Conservation (phyloP, 495 filamentous ascomycete species). For the Parmelia sp. region DNA sequence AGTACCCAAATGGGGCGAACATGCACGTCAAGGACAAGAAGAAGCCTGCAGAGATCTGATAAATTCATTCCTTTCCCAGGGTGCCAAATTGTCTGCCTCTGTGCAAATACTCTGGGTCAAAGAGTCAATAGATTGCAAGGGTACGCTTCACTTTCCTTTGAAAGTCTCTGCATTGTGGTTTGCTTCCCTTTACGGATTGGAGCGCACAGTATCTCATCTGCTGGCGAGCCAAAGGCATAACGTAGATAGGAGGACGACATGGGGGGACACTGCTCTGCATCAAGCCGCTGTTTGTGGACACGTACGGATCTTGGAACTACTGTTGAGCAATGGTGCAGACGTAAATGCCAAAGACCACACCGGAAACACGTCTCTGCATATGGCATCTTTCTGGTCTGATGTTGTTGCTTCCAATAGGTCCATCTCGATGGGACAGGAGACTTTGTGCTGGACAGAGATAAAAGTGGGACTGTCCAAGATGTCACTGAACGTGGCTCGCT, state of each 20-base stretch:
- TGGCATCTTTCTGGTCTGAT: background rate
- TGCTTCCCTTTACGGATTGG: background rate
- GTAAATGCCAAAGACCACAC: background rate
- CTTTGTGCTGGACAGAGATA: background rate
- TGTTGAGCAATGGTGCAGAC: background rate
- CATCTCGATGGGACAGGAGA: background rate
- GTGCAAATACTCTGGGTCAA: background rate
- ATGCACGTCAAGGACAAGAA: slow-evolving; percentile 1
- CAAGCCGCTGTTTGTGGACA: background rate
- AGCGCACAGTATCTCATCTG: background rate
- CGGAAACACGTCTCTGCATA: background rate
- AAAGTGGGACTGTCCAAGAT: background rate
- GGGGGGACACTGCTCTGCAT: slow-evolving; percentile 3
- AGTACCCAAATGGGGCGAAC: background rate
- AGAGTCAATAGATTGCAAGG: background rate
- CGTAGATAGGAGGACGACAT: background rate
- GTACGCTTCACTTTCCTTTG: background rate
- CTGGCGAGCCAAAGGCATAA: background rate
- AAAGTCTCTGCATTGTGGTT: background rate
- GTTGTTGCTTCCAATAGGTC: background rate
- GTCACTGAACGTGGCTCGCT: too few species aligned
- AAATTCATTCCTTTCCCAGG: background rate
- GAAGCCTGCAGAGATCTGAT: background rate
- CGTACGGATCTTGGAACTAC: background rate
- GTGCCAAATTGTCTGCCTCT: background rate